Base-by-base conservation (phyloP, 2,329 filamentous ascomycete species). In the Aspergillus ustus region DNA sequence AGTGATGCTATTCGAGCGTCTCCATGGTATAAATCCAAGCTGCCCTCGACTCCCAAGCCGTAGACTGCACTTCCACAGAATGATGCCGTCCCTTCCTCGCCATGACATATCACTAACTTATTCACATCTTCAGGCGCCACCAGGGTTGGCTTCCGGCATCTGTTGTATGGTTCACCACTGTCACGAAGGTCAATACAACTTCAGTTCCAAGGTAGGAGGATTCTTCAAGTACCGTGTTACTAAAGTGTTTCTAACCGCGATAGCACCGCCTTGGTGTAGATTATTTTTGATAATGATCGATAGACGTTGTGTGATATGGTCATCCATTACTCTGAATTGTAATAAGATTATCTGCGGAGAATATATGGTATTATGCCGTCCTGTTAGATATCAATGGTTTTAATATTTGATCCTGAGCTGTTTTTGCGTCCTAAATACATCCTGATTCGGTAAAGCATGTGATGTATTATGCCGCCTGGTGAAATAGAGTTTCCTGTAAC, bases 61-160 rank as follows among this genome's bases (percentile, higher is more conserved):
- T 51, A 51, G 25, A 51, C 48, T 51, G 48, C 48, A 51, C 48
- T 51, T 51, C 48, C 48, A 51, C 48, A 51, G 48, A 51, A 51
- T 51, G 48, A 51, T 51, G 25, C 48, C 22, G 48, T 34, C 48
- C 48, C 48, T 51, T 51, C 48, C 48, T 51, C 48, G 20, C 48
- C 48, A 51, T 51, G 25, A 31, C 48, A n/a, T 51, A 51, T 51
- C 48, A 51, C 48, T 28, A 51, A 51, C 28, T 51, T 51, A 31
- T 51, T 51, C 48, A 51, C 48, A 51, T 51, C 48, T 51, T 51
- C 48, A 28, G 48, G 48, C 48, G 48, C 48, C 22, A 51, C 19
- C 22, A 51, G 48, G 48, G 48, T 51, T 51, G 48, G 48, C 25
- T 51, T 51, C 48, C 13, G 48, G 48, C 48, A 17, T 51, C 22